A percentile compares a stretch with the other conserved stretches of the same genome.
Conservation (phyloP, 2,329 filamentous ascomycete genomes). For the Phoma sp. region DNA sequence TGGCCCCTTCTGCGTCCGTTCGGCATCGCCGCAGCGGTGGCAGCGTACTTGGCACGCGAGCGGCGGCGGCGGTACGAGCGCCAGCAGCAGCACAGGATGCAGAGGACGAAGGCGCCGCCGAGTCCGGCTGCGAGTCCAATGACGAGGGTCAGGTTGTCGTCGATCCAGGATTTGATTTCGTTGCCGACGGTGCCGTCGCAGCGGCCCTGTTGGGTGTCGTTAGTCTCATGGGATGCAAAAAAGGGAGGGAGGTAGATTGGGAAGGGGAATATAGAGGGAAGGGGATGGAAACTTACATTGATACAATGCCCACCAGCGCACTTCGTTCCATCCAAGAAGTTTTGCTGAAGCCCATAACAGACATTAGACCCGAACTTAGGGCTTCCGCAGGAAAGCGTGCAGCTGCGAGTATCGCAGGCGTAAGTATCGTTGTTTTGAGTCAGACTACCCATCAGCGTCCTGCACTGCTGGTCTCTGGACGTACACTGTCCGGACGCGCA, state of each 20-base stretch:
- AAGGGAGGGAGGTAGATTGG: background rate
- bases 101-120: conserved; percentile 70
- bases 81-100: conserved; percentile 70
- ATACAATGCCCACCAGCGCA: conserved; percentile 80
- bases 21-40: conserved; percentile 11
- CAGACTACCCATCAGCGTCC: conserved; percentile 77
- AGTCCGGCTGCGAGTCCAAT: conserved; percentile 78
- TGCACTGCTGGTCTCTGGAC: conserved; percentile 87
- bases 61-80: conserved; percentile 54
- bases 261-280: too few relatives aligned
- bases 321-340: conserved; percentile 89
- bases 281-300: conserved; percentile 59
- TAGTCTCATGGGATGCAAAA: background rate
- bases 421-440: conserved; percentile 77
- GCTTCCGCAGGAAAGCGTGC: conserved; percentile 76
- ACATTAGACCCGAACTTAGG: conserved; percentile 68
- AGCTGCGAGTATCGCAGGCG: conserved; percentile 76
- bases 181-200: conserved; percentile 75
- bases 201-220: conserved; percentile 59
- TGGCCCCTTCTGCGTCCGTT: background rate
- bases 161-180: conserved; percentile 77
- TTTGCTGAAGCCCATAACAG: conserved; percentile 82
- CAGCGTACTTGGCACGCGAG: conserved; percentile 30
- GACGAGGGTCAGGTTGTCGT: conserved; percentile 76
- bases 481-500: conserved; percentile 97